phyloP scores from a whole-genome alignment of 202 grass and related monocot genomes.

The Tripidium arundinaceum region DNA sequence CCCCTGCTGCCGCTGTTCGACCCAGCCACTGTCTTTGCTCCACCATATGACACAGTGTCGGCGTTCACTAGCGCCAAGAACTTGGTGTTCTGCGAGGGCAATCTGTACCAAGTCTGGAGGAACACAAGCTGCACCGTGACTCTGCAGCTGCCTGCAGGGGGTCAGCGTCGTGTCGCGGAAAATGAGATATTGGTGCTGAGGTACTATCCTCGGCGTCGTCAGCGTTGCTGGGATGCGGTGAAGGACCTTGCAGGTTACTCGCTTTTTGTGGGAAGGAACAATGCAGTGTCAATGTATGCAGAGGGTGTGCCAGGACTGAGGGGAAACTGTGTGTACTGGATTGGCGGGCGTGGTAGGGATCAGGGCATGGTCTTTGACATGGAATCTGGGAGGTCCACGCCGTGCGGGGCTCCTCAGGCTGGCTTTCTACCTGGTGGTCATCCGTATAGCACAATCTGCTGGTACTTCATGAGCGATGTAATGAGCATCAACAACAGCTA shows the following conservation, averaged over 20 bases:
- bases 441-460: constrained; percentile 37
- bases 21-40: constrained; percentile 41
- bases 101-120: constrained; percentile 47
- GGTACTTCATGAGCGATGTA: constrained; percentile 50
- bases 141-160: constrained; percentile 46
- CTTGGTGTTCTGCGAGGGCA: constrained; percentile 41
- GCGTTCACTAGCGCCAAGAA: constrained; percentile 46
- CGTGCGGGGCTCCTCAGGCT: constrained; percentile 8
- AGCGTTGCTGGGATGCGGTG: constrained; percentile 42
- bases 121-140: constrained; percentile 50
- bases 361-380: constrained; percentile 61
- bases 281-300: constrained; percentile 43
- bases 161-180: constrained; percentile 33
- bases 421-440: constrained; percentile 15
- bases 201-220: constrained; percentile 43
- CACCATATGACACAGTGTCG: constrained; percentile 39
- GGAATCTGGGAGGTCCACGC: constrained; percentile 37
- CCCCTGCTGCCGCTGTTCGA: constrained; percentile 29
- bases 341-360: constrained; percentile 48
- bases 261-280: constrained; percentile 45
- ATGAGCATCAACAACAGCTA: constrained; percentile 26
- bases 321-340: constrained; percentile 51
- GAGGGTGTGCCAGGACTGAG: constrained; percentile 33
- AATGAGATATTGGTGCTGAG: constrained; percentile 49
- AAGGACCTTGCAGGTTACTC: constrained; percentile 37